phyloP scores from a whole-genome alignment of 352 stramenopile species.

The Globisporangium irregulare region DNA sequence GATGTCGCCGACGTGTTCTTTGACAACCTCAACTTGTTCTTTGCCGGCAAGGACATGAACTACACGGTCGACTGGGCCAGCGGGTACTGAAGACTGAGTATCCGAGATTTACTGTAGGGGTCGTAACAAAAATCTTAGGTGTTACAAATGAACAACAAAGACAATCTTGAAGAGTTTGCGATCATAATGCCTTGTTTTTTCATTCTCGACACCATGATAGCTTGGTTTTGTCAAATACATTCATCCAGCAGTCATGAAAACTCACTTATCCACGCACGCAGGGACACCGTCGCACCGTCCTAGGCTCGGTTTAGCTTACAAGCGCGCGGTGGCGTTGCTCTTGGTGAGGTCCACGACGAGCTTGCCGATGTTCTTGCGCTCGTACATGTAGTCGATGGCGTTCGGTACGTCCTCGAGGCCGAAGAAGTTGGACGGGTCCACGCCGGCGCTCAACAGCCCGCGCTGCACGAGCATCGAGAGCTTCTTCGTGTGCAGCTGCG shows the following conservation, averaged over 20 bases:
- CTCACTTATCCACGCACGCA: neutral
- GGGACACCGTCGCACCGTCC: too few relatives aligned
- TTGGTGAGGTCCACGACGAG: slow-evolving; percentile 55
- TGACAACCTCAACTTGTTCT: slow-evolving; percentile 44
- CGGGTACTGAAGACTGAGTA: slow-evolving; percentile 34
- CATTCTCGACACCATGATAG: neutral
- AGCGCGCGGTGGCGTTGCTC: slow-evolving; percentile 44
- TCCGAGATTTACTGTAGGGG: neutral
- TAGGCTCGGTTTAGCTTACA: slow-evolving; percentile 34
- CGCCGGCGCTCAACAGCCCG: slow-evolving; percentile 33
- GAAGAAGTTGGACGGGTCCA: slow-evolving; percentile 41
- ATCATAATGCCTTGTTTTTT: neutral
- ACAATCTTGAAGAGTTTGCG: neutral
- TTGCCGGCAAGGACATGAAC: slow-evolving; percentile 35
- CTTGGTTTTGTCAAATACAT: neutral
- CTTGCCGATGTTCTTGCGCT: slow-evolving; percentile 79
- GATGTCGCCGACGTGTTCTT: slow-evolving; percentile 83
- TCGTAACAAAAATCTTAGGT: neutral
- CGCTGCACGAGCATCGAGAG: slow-evolving; percentile 42
- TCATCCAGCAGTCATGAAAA: neutral
- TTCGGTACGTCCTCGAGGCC: slow-evolving; percentile 46
- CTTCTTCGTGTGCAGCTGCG: slow-evolving; percentile 34
- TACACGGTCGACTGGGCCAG: slow-evolving; percentile 52
- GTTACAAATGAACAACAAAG: neutral
- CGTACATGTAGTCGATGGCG: slow-evolving; percentile 51